These are phyloP conservation scores for Nothophaeocryptopus gaeumannii DNA, from an alignment of 2,329 filamentous ascomycete species.

Conservation along the genomic window DNA sequence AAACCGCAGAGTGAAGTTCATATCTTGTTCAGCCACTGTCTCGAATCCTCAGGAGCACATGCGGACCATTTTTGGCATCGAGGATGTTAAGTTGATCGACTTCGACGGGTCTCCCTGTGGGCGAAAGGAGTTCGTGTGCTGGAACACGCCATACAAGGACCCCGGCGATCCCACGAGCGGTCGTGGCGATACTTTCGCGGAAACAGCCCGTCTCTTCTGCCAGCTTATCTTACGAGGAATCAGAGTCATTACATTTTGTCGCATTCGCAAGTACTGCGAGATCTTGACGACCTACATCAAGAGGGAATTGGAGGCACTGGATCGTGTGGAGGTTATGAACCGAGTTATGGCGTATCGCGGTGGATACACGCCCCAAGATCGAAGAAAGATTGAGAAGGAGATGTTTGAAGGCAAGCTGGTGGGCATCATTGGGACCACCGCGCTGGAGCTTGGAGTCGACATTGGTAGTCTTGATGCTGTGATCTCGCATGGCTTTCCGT, in stretches of 20 bases:
- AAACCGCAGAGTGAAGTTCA: constrained; percentile 80
- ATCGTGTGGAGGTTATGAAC: constrained; percentile 69
- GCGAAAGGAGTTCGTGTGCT: constrained; percentile 91
- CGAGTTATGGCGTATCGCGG: constrained; percentile 94
- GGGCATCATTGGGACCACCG: constrained; percentile 90
- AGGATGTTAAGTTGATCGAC: constrained; percentile 76
- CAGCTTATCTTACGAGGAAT: constrained; percentile 85
- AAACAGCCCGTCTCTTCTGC: constrained; percentile 88
- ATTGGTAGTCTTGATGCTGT: constrained; percentile 94
- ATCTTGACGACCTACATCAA: constrained; percentile 76
- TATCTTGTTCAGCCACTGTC: constrained; percentile 95
- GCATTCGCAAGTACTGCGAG: constrained; percentile 85
- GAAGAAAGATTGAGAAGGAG: constrained; percentile 82
- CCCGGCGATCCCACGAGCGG: constrained; percentile 83
- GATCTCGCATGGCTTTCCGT: constrained; percentile 89
- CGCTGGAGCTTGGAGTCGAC: constrained; percentile 89
- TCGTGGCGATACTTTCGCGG: constrained; percentile 74
- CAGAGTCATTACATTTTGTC: constrained; percentile 87
- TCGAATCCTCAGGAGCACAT: constrained; percentile 91
- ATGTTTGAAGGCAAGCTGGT: constrained; percentile 96
- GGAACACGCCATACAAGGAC: constrained; percentile 95
- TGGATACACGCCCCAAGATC: constrained; percentile 88
- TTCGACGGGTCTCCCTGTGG: constrained; percentile 91
- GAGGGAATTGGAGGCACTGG: constrained; percentile 69
- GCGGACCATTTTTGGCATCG: constrained; percentile 86